Evolutionary conservation across 2,329 filamentous ascomycete genomes (phyloP).

Genomic region (Fusarium sp.): DNA sequence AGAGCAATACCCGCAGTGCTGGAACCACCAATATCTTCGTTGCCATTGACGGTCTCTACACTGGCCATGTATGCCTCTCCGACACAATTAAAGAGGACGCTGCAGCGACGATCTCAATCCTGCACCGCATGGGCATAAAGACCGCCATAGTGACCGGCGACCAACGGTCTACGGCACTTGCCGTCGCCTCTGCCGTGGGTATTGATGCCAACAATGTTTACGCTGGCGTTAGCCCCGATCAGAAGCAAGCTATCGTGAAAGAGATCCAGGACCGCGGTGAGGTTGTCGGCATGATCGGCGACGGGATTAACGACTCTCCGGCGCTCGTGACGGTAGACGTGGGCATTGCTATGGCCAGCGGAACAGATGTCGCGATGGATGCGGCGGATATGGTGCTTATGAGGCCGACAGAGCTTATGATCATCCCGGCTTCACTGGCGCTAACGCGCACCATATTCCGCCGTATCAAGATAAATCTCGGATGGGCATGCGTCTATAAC

Average conservation of each 20-base stretch:
- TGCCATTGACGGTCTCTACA: slow-evolving; percentile 82
- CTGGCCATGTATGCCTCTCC: slow-evolving; percentile 83
- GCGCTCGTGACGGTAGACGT: slow-evolving; percentile 92
- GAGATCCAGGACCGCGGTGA: slow-evolving; percentile 78
- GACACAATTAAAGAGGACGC: slow-evolving; percentile 93
- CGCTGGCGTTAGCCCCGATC: slow-evolving; percentile 85
- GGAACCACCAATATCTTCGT: slow-evolving; percentile 95
- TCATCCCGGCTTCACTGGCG: slow-evolving; percentile 86
- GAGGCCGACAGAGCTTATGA: slow-evolving; percentile 89
- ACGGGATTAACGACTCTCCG: slow-evolving; percentile 98
- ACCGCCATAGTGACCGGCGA: slow-evolving; percentile 95
- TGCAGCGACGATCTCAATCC: slow-evolving; percentile 79
- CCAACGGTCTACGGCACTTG: slow-evolving; percentile 82
- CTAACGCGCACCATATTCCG: slow-evolving; percentile 88
- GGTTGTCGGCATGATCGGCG: slow-evolving; percentile 94
- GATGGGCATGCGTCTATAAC: slow-evolving; percentile 95
- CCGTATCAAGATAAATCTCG: slow-evolving; percentile 91
- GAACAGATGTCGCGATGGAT: slow-evolving; percentile 97
- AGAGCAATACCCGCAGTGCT: slow-evolving; percentile 51
- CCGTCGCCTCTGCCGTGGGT: slow-evolving; percentile 84
- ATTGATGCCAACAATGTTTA: slow-evolving; percentile 80
- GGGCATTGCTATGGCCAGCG: slow-evolving; percentile 90
- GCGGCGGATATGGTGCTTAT: slow-evolving; percentile 96
- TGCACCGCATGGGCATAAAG: slow-evolving; percentile 85
- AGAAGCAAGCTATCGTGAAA: slow-evolving; percentile 88